Base-by-base conservation (phyloP, 768 basidiomycete species). In the Termitomyces sp. region DNA sequence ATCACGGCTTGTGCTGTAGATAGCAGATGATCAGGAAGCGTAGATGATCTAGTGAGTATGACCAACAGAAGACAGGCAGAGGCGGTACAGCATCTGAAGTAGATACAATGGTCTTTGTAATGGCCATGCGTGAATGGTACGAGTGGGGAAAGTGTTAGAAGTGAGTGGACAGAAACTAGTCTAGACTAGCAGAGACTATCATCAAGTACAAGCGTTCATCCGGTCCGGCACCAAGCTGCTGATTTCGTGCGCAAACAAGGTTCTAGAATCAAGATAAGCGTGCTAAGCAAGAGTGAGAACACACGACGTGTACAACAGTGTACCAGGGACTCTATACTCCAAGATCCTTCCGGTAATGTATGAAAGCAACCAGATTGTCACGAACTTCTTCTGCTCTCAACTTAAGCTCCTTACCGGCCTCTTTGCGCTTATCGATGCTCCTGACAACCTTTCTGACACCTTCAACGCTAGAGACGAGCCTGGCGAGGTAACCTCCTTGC, bases 361-460 rank as follows among this genome's bases (percentile, higher is more conserved):
- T 81, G 66, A 94, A 94, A 16, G 84, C 91, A 16, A 84, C 74
- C 63, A 94, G 71, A 69, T 94, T 93, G 61, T 90, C 89, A 60
- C 85, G 77, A 32, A 92, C 82, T 68, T 91, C 89, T 64, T 92
- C 92, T 20, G 88, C 92, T 66, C 88, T 80, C 66, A 84, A 64
- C 63, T 82, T 80, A 57, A 93, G 71, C 61, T 90, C 90, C 55
- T 77, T 79, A 32, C 88, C 88, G 1, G 85, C 85, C 60, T 86
- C 82, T 67, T 84, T 88, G 68, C 85, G 81, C 63, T 82, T 78
- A 67, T 92, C 89, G 45, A 92, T 88, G 0, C 79, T 78, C 61
- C 80, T 83, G 51, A 91, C 85, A 4, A 79, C 81, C 65, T 83
- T 84, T 67, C 81, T 86, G 33, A 92, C 71, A 13, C 82, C 82